Conservation (phyloP, 176 grass and related monocot species). For the Oryza officinalis region DNA sequence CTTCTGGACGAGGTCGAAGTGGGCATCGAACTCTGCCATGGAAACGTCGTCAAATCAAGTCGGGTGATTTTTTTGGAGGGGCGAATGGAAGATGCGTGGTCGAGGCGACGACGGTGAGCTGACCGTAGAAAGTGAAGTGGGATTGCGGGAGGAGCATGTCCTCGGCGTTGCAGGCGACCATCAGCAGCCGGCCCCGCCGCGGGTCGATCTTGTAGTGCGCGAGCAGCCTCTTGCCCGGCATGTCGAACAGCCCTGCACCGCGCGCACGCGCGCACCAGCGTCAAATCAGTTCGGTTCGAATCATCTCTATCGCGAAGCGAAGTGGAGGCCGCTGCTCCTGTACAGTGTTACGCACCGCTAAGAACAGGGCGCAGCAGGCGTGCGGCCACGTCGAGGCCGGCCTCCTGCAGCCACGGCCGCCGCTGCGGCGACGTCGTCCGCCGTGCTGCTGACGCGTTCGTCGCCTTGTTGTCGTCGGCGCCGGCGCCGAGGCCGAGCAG, state of each 20-base stretch:
- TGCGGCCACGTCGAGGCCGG: slow-evolving; percentile 58
- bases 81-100: not conserved
- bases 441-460: not conserved
- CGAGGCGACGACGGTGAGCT: not conserved
- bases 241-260: slow-evolving; percentile 65
- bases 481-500: slow-evolving; percentile 24
- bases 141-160: slow-evolving; percentile 93
- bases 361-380: slow-evolving; percentile 68
- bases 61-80: not conserved
- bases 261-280: slow-evolving; percentile 21
- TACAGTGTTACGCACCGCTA: slow-evolving; percentile 24
- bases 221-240: slow-evolving; percentile 78
- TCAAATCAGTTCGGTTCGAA: slow-evolving; percentile 23
- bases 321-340: not conserved
- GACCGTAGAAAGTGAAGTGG: slow-evolving; percentile 91
- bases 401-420: not conserved
- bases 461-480: not conserved
- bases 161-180: slow-evolving; percentile 89
- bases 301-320: not conserved
- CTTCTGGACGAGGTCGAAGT: slow-evolving; percentile 62
- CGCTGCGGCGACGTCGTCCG: not conserved
- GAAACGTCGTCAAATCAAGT: not conserved
- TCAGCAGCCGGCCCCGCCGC: slow-evolving; percentile 54
- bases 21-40: slow-evolving; percentile 64
- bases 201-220: slow-evolving; percentile 94